Conservation (phyloP, 805 yeast genomes). For the Wickerhamiella occidentalis region DNA sequence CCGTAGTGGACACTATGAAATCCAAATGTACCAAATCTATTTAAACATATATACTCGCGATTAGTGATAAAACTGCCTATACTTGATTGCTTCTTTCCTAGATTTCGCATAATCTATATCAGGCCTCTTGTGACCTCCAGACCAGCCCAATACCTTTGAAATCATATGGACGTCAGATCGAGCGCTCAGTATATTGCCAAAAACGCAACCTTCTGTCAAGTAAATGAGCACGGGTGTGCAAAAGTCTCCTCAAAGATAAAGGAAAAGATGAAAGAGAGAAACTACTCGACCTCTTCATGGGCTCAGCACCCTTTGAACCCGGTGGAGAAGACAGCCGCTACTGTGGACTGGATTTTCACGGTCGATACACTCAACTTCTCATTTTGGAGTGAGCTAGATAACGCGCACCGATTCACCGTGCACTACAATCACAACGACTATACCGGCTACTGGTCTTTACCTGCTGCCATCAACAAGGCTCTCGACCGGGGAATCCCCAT, state of each 20-base stretch:
- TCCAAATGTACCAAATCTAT: too few species aligned
- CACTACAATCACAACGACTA: constrained; percentile 26
- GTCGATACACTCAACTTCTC: constrained; percentile 35
- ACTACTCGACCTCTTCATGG: constrained; percentile 30
- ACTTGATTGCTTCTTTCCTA: too few species aligned
- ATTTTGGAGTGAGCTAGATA: constrained; percentile 33
- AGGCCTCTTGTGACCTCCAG: too few species aligned
- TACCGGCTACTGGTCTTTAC: constrained; percentile 37
- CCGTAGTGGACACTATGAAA: too few species aligned
- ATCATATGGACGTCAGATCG: constrained; percentile 24
- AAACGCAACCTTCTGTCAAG: constrained; percentile 25
- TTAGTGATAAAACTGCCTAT: too few species aligned
- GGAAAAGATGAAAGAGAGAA: constrained; percentile 22
- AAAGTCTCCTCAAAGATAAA: constrained; percentile 25
- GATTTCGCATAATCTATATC: too few species aligned
- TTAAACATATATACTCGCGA: too few species aligned
- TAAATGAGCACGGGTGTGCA: constrained; percentile 23
- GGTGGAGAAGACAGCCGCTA: constrained; percentile 3
- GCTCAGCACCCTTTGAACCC: constrained; percentile 30
- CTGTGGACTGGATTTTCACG: constrained; percentile 32
- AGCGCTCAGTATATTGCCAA: constrained; percentile 24
- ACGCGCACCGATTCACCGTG: constrained; percentile 28
- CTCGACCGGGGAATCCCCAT: constrained; percentile 31
- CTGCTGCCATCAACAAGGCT: constrained; percentile 34
- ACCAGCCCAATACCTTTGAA: not conserved